Conservation (phyloP, 108 stramenopile species). For the Fragilaria crotonensis region DNA sequence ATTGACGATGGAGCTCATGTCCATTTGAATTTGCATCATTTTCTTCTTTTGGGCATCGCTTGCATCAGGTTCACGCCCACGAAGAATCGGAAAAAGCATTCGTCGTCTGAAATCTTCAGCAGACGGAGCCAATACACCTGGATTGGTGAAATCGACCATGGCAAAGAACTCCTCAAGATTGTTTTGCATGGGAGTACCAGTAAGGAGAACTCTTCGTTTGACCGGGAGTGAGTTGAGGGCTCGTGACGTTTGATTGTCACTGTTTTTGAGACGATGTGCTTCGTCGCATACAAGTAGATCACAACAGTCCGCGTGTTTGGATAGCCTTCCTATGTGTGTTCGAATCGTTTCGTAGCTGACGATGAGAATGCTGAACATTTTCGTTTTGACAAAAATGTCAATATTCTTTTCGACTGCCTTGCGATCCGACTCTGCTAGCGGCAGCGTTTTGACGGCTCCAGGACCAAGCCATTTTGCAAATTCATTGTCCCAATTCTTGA, state of each 20-base stretch:
- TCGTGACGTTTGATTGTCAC: conserved; percentile 87
- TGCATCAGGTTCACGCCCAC: conserved; percentile 95
- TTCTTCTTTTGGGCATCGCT: conserved; percentile 70
- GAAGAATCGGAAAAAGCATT: conserved; percentile 78
- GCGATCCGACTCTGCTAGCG: conserved; percentile 82
- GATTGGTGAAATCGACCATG: conserved; percentile 97
- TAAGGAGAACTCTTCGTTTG: conserved; percentile 85
- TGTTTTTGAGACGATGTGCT: conserved; percentile 98
- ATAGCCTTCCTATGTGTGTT: conserved; percentile 75
- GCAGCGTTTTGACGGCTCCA: conserved; percentile 63
- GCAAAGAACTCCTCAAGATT: conserved; percentile 93
- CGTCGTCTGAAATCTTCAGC: conserved; percentile 79
- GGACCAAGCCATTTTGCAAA: conserved; percentile 96
- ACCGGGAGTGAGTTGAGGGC: conserved; percentile 81
- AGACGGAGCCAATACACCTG: conserved; percentile 77
- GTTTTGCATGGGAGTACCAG: conserved; percentile 97
- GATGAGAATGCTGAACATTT: conserved; percentile 81
- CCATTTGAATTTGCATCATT: conserved; percentile 83
- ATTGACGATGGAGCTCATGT: conserved; percentile 89
- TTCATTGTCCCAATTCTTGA: conserved; percentile 99
- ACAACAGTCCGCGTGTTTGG: conserved; percentile 72
- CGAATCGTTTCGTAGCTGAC: conserved; percentile 94
- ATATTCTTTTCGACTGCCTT: conserved; percentile 78
- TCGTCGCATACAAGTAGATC: conserved; percentile 97
- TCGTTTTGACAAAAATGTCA: conserved; percentile 72